phyloP scores from a whole-genome alignment of 495 filamentous ascomycete genomes.

The Stereocaulon alpinum region DNA sequence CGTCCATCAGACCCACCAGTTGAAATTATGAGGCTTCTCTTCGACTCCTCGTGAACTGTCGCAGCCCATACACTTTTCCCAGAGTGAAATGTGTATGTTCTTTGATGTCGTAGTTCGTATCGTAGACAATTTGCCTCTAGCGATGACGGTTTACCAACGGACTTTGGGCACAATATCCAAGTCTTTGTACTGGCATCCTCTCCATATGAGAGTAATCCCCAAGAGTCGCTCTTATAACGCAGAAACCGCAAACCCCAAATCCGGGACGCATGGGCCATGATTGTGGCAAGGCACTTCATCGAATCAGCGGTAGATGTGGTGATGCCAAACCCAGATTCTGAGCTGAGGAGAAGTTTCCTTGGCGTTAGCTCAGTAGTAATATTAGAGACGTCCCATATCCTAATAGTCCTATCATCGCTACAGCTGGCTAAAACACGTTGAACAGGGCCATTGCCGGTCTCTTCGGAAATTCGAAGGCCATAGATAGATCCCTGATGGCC shows the following conservation, averaged over 20 bases:
- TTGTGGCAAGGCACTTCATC: conserved; percentile 43
- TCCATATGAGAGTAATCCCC: conserved; percentile 58
- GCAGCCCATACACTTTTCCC: conserved; percentile 92
- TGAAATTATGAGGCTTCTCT: conserved; percentile 39
- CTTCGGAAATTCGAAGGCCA: conserved; percentile 65
- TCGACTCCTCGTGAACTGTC: conserved; percentile 31
- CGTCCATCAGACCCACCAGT: conserved; percentile 82
- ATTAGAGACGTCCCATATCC: conserved; percentile 74
- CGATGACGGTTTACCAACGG: not conserved
- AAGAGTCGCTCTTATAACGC: conserved; percentile 20
- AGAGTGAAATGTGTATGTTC: conserved; percentile 50
- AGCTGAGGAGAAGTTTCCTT: not conserved
- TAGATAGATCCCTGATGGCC: conserved; percentile 95
- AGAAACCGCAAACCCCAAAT: conserved; percentile 80
- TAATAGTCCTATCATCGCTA: conserved; percentile 87
- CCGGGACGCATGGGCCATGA: conserved; percentile 76
- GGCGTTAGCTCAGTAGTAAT: conserved; percentile 6
- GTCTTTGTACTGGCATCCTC: conserved; percentile 65
- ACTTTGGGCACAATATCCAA: conserved; percentile 49
- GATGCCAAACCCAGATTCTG: not conserved
- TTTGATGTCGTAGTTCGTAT: not conserved
- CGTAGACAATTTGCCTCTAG: too few relatives aligned
- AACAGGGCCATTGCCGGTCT: conserved; percentile 26
- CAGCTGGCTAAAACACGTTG: conserved; percentile 71
- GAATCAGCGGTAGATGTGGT: not conserved